Evolutionary conservation across 2,329 filamentous ascomycete genomes (phyloP), one percentile per base, ranked within the genome.

Genomic region (Phialocephala subalpina): DNA sequence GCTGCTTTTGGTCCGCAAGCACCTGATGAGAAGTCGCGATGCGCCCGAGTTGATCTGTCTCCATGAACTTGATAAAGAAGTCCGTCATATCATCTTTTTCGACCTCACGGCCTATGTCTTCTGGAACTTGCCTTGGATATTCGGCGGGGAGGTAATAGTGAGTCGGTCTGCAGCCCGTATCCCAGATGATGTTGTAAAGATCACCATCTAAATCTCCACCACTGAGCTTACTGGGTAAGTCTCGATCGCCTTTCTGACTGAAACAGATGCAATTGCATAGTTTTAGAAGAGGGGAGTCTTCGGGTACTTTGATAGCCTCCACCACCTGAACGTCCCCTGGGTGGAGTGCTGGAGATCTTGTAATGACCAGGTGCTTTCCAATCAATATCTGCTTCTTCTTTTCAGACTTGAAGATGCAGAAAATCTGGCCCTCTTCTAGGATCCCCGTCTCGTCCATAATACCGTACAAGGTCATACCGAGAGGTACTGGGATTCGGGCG

Each of bases 141-240:
- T 93, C 87, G 0, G 93, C 92, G 0, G 93, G 87, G 0, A 2
- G 0, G n/a, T 82, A 87, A 0, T 78, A 80, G 0, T 65, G 72
- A 3, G 73, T 75, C 0, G 85, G 82, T 1, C 84, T 76, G 0
- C 88, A 81, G 0, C 77, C 74, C 0, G 77, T 70, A 70, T 97
- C 92, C 83, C 87, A 96, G 57, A 97, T 92, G 59, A 97, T 80
- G 69, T 93, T 91, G 77, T 92, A 97, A 0, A 92, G 79, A 75
- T 97, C 94, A 0, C 93, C 93, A 69, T 96, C 93, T 0, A 97
- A 83, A 76, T 97, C 93, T 0, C 93, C 93, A 1, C 93, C 93
- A 62, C 90, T 91, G 0, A 97, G 82, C 76, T 90, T 86, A 66
- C 92, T 95, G 0, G 93, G 92, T 0, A 97, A 80, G 73, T 97